Base-by-base conservation (phyloP, 2,329 filamentous ascomycete genomes). In the Dactylellina sp. region DNA sequence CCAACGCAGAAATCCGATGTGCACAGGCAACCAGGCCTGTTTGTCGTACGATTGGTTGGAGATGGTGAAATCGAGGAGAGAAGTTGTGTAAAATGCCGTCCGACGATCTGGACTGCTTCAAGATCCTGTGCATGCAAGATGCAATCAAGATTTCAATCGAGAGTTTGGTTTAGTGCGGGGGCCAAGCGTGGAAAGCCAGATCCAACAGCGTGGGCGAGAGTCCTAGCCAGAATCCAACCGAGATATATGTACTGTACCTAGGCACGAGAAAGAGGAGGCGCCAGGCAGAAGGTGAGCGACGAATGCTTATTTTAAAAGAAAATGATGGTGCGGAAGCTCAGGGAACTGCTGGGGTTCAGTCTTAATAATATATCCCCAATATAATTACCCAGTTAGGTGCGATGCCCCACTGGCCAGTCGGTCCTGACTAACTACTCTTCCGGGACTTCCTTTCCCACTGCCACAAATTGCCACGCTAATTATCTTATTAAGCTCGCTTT, bases 41-140 rank as follows among this genome's bases (percentile, higher is more conserved):
- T 37, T 11, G 32, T 6, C 9, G 28, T 24, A 11, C 22, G 64
- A 47, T 70, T 55, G 56, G 64, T 61, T 24, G 35, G 35, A 46
- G 55, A 70, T 70, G 64, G 64, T 46, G 64, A 49, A 70, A 70
- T 70, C 64, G 47, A 46, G 47, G 56, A 35, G 39, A 20, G 25
- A 56, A 53, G 39, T 62, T 70, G 64, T 62, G 64, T 46, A 49
- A 62, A 37, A 14, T 32, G 60, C 44, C 22, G 64, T 50, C 35
- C 35, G n/a, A 28, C 18, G 42, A 16, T n/a, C 52, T 57, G 39
- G 25, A 60, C 18, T 14, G 25, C 20, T 9, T 32, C 28, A 9
- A 32, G 28, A 4, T 32, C 18, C 25, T 40, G 18, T 14, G 20
- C 24, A 49, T 59, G 55, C 53, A 56, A 40, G 60, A 28, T 40